Evolutionary conservation across 306 rosid genomes (phyloP).

Genomic region (Prosopis cineraria): DNA sequence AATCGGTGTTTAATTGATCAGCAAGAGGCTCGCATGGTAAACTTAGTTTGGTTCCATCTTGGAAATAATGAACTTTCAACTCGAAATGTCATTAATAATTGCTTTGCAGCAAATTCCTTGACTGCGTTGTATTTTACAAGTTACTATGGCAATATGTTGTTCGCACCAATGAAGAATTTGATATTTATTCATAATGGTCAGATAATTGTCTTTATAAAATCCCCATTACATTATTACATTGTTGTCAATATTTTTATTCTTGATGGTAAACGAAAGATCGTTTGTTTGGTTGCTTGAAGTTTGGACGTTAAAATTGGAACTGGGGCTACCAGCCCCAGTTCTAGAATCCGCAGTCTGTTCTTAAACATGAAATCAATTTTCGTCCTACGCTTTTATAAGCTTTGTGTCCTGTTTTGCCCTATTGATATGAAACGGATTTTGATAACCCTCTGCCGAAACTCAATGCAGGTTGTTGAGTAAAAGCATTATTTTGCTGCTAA

Average conservation of each 20-base stretch:
- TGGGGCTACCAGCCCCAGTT: neutral
- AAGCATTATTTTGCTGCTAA: conserved; percentile 4
- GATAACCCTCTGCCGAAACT: conserved; percentile 3
- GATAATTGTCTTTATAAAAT: neutral
- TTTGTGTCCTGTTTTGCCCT: neutral
- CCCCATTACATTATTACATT: neutral
- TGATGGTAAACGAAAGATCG: neutral
- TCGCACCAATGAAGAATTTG: neutral
- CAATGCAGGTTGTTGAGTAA: conserved; percentile 39
- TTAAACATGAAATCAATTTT: neutral
- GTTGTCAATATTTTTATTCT: neutral
- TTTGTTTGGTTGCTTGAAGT: neutral
- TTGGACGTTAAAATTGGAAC: neutral
- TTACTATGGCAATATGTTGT: neutral
- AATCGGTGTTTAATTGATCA: conserved; percentile 2
- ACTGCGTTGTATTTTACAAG: neutral
- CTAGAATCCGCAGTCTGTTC: neutral
- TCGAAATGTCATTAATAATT: neutral
- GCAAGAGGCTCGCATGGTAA: neutral
- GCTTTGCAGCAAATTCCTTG: neutral
- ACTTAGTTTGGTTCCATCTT: neutral
- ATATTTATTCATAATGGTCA: neutral
- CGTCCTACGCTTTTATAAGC: neutral
- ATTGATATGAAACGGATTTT: conserved; percentile 1
- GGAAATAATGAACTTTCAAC: neutral